Evolutionary conservation across 2,329 filamentous ascomycete genomes (phyloP), one percentile per base, ranked within the genome.

Genomic region (Bipolaris bicolor): DNA sequence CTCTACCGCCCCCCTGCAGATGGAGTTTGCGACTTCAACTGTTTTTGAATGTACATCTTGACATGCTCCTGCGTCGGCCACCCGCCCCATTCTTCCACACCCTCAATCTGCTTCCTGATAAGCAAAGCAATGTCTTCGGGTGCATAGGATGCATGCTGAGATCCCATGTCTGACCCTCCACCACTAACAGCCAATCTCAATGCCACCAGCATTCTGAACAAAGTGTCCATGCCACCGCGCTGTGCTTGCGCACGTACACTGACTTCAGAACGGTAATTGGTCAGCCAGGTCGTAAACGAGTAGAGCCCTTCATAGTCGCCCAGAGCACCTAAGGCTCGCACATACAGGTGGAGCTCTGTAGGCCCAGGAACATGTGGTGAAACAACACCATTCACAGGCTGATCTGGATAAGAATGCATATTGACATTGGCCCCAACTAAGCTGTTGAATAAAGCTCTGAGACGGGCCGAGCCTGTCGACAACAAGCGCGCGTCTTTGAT

Each of bases 291-390:
- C 13, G 88, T 74, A 5, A 88, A 74, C 3, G 77, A 77, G 5
- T 83, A 79, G 70, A 91, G 85, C 48, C 83, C 85, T 2, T 82
- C 76, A 47, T 80, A 79, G 62, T 91, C 86, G 34, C 82, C 83
- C n/a, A 86, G 73, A 50, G 83, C 81, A 1, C 84, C 88, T 20
- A 92, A 77, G 1, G 85, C 81, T 45, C 87, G 82, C 70, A 92
- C 81, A 68, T 90, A 89, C 2, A 79, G 77, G 64, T 89, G 85
- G 1, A 86, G 68, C 36, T 81, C 74, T 18, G 75, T 74, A 6
- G 83, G 81, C 9, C 73, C 72, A 10, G 87, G 77, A 11, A 78
- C 71, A 36, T 79, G 74, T 7, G 81, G 74, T 1, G 83, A 71
- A 7, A 72, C 46, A 7, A 24, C 18, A 40, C 49, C 22, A 10